phyloP scores from a whole-genome alignment of 2,329 filamentous ascomycete genomes.

The Chaetoscypha palmicola region DNA sequence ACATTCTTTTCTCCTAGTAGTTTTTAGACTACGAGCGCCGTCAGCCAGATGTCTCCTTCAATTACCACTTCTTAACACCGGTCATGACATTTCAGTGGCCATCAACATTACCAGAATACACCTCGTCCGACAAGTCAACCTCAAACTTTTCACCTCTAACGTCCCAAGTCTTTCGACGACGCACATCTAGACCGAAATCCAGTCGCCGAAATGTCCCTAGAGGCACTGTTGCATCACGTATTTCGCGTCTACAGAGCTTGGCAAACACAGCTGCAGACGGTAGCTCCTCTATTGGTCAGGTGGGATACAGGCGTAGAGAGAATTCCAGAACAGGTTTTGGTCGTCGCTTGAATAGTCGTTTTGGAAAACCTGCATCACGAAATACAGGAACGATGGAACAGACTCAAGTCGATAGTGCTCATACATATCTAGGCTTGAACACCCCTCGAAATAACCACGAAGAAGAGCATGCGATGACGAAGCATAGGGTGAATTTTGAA shows the following conservation, averaged over 20 bases:
- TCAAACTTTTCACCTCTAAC: constrained; percentile 5
- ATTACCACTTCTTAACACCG: neutral
- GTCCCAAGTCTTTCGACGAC: constrained; percentile 4
- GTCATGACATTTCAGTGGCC: constrained; percentile 23
- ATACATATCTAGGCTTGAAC: constrained; percentile 28
- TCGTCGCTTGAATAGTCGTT: constrained; percentile 22
- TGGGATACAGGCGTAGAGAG: constrained; percentile 22
- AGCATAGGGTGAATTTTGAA: constrained; percentile 5
- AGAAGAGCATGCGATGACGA: constrained; percentile 22
- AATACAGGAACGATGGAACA: constrained; percentile 23
- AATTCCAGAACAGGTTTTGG: constrained; percentile 30
- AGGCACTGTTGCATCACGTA: constrained; percentile 32
- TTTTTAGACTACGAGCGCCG: neutral
- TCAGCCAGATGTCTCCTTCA: constrained; percentile 5
- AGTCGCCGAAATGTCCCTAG: constrained; percentile 24
- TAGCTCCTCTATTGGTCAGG: constrained; percentile 22
- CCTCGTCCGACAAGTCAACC: constrained; percentile 6
- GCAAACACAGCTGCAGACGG: constrained; percentile 15
- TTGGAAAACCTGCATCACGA: constrained; percentile 23
- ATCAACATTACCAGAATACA: constrained; percentile 8
- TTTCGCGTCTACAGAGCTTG: constrained; percentile 30
- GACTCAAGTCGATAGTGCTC: constrained; percentile 22
- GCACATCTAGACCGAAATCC: neutral
- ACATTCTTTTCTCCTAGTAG: constrained; percentile 6
- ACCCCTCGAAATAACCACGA: constrained; percentile 21